Evolutionary conservation across 2,329 filamentous ascomycete species (phyloP), one percentile per base, ranked within the genome.

Genomic region (Fusarium irregulare): DNA sequence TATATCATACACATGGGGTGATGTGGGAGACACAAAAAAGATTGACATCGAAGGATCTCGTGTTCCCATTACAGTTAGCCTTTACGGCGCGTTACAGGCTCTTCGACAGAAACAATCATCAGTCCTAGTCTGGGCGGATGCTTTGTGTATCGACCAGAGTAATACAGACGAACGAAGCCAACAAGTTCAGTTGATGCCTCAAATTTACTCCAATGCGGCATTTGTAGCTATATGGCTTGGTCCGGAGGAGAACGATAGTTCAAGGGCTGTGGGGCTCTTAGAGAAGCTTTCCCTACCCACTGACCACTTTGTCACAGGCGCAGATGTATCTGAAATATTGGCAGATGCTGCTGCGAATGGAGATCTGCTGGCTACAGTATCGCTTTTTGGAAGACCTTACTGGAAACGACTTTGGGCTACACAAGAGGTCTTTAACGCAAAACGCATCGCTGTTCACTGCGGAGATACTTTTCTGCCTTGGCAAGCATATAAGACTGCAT

Each of bases 1-100:
- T 16, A 14, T 70, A 6, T 69, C 66, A 0, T 69, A 69, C n/a
- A 42, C 66, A 4, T 70, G 66, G 66, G 66, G 60, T 3, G 66
- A 69, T 16, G 42, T 49, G 1, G 50, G 60, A 2, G 66, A 70
- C 7, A 66, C 42, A 6, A 62, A 44, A 5, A 57, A 25, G 8
- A 62, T 69, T 3, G 66, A 62, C 9, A 16, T 69, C 4, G 55
- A 66, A 25, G 66, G 60, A 1, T 49, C 27, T 4, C 18, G 14
- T 2, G 30, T 66, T 3, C 54, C 30, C 0, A 42, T 70, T 9
- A 46, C 66, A 3, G 47, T 45, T 1, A 69, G 55, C 2, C 66
- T 69, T 1, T 30, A 69, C 4, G 66, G 66, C 0, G 60, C 51
- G 2, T 20, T 69, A 14, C 42, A 62, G 30, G 66, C 51, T 14